phyloP scores from a whole-genome alignment of 495 filamentous ascomycete genomes.

The Daldinia decipiens region DNA sequence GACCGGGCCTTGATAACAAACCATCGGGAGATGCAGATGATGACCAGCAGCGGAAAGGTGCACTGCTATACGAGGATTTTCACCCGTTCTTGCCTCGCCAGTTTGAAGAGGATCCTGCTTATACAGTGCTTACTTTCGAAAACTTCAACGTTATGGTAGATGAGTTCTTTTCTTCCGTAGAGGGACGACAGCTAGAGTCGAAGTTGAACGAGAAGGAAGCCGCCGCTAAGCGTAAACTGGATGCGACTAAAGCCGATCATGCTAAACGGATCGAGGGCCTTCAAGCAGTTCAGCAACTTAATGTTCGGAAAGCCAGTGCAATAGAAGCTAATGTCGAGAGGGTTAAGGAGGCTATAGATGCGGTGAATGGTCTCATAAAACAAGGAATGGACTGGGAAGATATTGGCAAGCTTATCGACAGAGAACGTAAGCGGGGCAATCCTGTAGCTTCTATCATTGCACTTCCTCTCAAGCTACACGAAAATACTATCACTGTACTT shows the following conservation, averaged over 20 bases:
- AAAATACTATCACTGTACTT: constrained; percentile 85
- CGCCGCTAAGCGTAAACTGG: constrained; percentile 81
- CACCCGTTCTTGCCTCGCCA: constrained; percentile 92
- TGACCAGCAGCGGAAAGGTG: constrained; percentile 54
- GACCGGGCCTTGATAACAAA: constrained; percentile 45
- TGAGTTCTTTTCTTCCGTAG: constrained; percentile 95
- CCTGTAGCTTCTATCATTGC: constrained; percentile 88
- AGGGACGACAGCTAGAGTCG: constrained; percentile 91
- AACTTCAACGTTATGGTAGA: constrained; percentile 94
- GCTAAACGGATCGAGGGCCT: constrained; percentile 82
- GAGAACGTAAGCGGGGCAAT: constrained; percentile 82
- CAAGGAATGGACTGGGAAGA: constrained; percentile 98
- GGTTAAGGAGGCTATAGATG: constrained; percentile 90
- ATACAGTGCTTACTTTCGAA: constrained; percentile 76
- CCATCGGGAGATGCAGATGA: constrained; percentile 48
- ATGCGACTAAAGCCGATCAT: constrained; percentile 83
- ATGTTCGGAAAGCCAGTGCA: constrained; percentile 87
- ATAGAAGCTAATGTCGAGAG: constrained; percentile 89
- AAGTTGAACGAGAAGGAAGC: constrained; percentile 82
- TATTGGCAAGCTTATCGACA: constrained; percentile 85
- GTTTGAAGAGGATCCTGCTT: constrained; percentile 71
- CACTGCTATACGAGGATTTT: constrained; percentile 89
- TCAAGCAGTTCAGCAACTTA: constrained; percentile 79
- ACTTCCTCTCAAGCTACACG: constrained; percentile 84
- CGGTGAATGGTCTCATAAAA: constrained; percentile 85